Percentiles rank a stretch among this genome's conserved stretches.
These are phyloP conservation scores for Cordyceps cicadae DNA, from an alignment of 2,329 filamentous ascomycete genomes.

Conservation along the genomic window DNA sequence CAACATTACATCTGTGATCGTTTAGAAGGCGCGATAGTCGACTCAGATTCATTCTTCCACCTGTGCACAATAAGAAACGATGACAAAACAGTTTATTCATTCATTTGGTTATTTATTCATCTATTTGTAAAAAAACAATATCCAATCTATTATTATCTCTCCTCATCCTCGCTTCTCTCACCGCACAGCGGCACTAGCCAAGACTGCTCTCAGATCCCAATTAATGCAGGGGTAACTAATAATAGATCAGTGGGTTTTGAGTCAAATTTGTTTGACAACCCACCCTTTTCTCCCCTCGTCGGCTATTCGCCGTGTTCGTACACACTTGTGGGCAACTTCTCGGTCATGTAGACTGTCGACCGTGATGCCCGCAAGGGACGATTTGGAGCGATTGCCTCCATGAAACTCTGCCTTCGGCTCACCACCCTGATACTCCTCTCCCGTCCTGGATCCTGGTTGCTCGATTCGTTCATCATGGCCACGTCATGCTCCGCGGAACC, in stretches of 20 bases:
- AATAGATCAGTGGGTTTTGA: not conserved
- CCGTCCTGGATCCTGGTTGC: not conserved
- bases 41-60: not conserved
- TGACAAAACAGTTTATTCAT: not conserved
- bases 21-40: too few relatives aligned
- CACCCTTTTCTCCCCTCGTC: too few relatives aligned
- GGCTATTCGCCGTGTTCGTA: not conserved
- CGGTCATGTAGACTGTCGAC: not conserved
- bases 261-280: too few relatives aligned
- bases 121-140: not conserved
- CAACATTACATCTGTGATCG: not conserved
- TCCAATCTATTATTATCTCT: not conserved
- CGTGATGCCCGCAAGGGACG: not conserved
- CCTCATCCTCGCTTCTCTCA: not conserved
- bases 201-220: not conserved
- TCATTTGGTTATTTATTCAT: not conserved
- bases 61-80: too few relatives aligned
- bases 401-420: conserved; percentile 3
- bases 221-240: not conserved
- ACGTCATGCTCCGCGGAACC: not conserved
- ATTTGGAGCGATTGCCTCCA: not conserved
- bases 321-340: not conserved
- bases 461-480: not conserved
- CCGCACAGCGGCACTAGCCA: not conserved
- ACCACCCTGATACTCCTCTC: not conserved